Evolutionary conservation across 495 filamentous ascomycete genomes (phyloP).

Genomic region (Lentithecium fluviatile): DNA sequence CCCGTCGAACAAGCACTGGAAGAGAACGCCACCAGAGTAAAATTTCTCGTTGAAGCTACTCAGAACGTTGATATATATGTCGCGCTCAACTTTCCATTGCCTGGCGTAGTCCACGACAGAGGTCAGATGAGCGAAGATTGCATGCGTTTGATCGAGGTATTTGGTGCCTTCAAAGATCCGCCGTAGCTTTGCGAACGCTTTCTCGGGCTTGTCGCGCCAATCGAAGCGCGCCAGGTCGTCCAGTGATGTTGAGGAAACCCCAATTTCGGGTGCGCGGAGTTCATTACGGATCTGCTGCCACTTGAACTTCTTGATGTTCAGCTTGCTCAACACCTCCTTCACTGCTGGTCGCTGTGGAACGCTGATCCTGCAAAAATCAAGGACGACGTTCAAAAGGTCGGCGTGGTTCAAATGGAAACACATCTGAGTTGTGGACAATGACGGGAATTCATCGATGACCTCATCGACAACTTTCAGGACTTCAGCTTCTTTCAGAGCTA

Average conservation of each 20-base stretch:
- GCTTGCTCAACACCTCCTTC: constrained; percentile 81
- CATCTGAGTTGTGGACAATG: constrained; percentile 65
- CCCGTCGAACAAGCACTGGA: constrained; percentile 86
- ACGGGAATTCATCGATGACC: constrained; percentile 78
- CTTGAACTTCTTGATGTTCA: constrained; percentile 78
- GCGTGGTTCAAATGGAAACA: constrained; percentile 94
- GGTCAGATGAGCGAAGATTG: constrained; percentile 75
- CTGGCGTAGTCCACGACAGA: constrained; percentile 73
- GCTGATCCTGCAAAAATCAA: constrained; percentile 83
- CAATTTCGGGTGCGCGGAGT: constrained; percentile 72
- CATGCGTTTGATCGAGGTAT: constrained; percentile 62
- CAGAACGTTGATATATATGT: constrained; percentile 81
- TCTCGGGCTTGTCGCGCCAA: constrained; percentile 74
- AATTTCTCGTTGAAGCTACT: constrained; percentile 91
- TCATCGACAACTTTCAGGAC: constrained; percentile 93
- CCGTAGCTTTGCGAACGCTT: constrained; percentile 70
- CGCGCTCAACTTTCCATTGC: constrained; percentile 69
- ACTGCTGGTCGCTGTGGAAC: constrained; percentile 63
- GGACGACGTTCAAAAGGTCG: constrained; percentile 74
- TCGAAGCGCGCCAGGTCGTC: constrained; percentile 91
- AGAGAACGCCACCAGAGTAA: constrained; percentile 82
- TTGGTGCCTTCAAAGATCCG: constrained; percentile 70
- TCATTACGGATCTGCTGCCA: constrained; percentile 86
- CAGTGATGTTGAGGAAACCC: constrained; percentile 82
- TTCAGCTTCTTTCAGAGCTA: constrained; percentile 91